These are phyloP conservation scores for Aspergillus thermomutatus DNA, from an alignment of 2,329 filamentous ascomycete genomes.

Conservation along the genomic window DNA sequence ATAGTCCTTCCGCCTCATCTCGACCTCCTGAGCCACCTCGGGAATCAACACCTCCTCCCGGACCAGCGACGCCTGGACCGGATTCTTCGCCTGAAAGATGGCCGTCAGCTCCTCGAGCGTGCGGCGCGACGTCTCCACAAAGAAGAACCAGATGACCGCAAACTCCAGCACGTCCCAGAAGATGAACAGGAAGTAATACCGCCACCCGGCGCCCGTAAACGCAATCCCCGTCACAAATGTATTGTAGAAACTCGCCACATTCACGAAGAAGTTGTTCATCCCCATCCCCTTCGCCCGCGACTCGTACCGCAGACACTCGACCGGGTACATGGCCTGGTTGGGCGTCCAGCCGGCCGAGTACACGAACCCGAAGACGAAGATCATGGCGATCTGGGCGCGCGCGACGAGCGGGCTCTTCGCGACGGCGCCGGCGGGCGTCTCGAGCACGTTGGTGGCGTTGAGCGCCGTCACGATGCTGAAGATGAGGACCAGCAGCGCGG, in stretches of 20 bases:
- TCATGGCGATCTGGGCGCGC: constrained; percentile 52
- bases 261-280: constrained; percentile 48
- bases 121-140: constrained; percentile 51
- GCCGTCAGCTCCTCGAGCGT: constrained; percentile 55
- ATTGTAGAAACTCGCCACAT: constrained; percentile 48
- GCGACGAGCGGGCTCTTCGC: constrained; percentile 39
- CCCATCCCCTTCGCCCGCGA: constrained; percentile 58
- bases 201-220: constrained; percentile 52
- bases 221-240: constrained; percentile 47
- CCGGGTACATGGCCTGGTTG: constrained; percentile 50
- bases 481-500: constrained; percentile 40
- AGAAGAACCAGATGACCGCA: constrained; percentile 46
- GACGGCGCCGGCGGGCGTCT: constrained; percentile 16
- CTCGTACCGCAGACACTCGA: constrained; percentile 55
- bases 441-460: constrained; percentile 45
- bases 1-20: background rate
- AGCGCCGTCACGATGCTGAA: constrained; percentile 52
- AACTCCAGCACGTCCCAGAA: constrained; percentile 32
- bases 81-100: constrained; percentile 37
- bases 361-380: constrained; percentile 55
- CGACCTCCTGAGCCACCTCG: background rate
- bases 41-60: constrained; percentile 19
- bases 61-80: constrained; percentile 42
- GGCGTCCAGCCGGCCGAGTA: constrained; percentile 51
- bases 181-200: constrained; percentile 53